phyloP scores from a whole-genome alignment of 2,329 filamentous ascomycete genomes.

The Onygena corvina region DNA sequence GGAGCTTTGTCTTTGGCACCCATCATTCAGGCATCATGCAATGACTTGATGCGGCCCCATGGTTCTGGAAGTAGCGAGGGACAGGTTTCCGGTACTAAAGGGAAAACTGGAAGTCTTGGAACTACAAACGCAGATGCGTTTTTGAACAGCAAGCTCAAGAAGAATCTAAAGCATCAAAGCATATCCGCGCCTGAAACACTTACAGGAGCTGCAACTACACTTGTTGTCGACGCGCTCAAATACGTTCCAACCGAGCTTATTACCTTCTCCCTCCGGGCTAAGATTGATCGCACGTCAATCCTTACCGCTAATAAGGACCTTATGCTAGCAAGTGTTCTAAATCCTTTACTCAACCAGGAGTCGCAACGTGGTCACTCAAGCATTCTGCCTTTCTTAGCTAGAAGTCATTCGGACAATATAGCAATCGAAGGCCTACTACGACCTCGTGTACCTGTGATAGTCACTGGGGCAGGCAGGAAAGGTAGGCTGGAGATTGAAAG shows the following conservation, averaged over 20 bases:
- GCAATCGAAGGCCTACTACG: conserved; percentile 58
- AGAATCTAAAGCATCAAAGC: conserved; percentile 9
- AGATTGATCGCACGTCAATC: conserved; percentile 71
- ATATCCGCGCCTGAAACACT: conserved; percentile 28
- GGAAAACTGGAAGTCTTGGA: conserved; percentile 24
- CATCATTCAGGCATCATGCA: conserved; percentile 57
- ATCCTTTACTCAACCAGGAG: conserved; percentile 56
- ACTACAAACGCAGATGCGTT: conserved; percentile 62
- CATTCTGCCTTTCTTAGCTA: conserved; percentile 66
- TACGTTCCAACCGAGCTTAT: conserved; percentile 55
- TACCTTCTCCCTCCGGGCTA: conserved; percentile 57
- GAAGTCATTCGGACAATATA: conserved; percentile 50
- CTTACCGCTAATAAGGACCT: conserved; percentile 55
- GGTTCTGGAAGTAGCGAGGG: conserved; percentile 31
- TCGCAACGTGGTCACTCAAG: conserved; percentile 54
- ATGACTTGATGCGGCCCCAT: conserved; percentile 51
- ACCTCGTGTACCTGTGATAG: conserved; percentile 40
- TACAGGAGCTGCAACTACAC: conserved; percentile 43
- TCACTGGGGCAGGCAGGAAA: conserved; percentile 20
- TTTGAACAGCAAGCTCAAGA: conserved; percentile 38
- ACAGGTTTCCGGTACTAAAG: conserved; percentile 23
- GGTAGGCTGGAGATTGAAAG: conserved; percentile 21
- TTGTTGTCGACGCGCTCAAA: conserved; percentile 53
- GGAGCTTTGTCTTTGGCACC: conserved; percentile 51
- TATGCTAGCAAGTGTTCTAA: conserved; percentile 71